Evolutionary conservation across 2,329 filamentous ascomycete genomes (phyloP).

Genomic region (Fusarium pseudocircinatum): DNA sequence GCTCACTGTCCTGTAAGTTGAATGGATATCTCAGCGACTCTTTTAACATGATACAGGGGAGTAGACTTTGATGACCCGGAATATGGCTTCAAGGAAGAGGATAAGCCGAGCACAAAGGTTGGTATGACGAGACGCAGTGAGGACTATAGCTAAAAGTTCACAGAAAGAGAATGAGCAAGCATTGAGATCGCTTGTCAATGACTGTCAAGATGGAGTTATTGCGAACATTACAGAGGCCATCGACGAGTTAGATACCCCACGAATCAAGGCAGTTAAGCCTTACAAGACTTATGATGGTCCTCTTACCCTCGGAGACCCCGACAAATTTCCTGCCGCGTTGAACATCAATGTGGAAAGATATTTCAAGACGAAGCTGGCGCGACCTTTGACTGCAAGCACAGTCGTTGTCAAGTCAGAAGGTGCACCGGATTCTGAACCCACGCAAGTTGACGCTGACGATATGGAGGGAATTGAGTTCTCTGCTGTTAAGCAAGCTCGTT

Average conservation of each 20-base stretch:
- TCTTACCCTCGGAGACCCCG: conserved; percentile 81
- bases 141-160: conserved; percentile 4
- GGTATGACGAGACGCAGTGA: background rate
- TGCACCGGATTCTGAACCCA: conserved; percentile 59
- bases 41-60: conserved; percentile 63
- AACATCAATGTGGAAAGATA: conserved; percentile 91
- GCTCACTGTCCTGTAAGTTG: conserved; percentile 77
- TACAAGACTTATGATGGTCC: conserved; percentile 82
- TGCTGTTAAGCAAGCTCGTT: conserved; percentile 78
- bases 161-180: conserved; percentile 73
- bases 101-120: conserved; percentile 78
- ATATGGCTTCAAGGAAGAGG: conserved; percentile 91
- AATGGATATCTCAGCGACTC: background rate
- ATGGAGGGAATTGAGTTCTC: conserved; percentile 68
- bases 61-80: conserved; percentile 94
- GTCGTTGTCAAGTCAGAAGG: conserved; percentile 70
- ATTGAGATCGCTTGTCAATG: conserved; percentile 71
- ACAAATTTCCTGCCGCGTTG: conserved; percentile 78
- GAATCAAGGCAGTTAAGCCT: conserved; percentile 78
- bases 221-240: conserved; percentile 91
- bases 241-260: conserved; percentile 78
- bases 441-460: conserved; percentile 58
- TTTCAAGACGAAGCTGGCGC: conserved; percentile 82
- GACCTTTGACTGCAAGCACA: conserved; percentile 78
- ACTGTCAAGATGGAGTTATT: conserved; percentile 74